phyloP scores from a whole-genome alignment of 2,329 filamentous ascomycete genomes.

The Plectosphaerella sp. region DNA sequence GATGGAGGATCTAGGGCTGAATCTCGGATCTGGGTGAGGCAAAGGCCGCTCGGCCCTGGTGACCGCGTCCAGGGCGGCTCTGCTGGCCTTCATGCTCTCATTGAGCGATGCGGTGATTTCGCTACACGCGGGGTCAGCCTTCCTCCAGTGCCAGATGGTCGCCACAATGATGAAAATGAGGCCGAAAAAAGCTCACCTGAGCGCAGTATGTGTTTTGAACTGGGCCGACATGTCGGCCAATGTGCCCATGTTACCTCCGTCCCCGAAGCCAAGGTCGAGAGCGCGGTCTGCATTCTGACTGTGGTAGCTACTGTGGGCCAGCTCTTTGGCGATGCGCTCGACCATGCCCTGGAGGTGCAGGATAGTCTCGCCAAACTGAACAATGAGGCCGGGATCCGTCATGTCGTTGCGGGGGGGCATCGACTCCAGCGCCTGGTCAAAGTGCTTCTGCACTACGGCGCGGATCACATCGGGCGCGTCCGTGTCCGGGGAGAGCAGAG shows the following conservation, averaged over 20 bases:
- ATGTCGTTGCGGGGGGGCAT: background rate
- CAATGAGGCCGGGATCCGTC: background rate
- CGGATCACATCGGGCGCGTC: background rate
- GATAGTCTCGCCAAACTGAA: constrained; percentile 1
- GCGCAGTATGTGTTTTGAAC: too few species aligned
- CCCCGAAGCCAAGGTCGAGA: background rate
- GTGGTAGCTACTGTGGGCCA: background rate
- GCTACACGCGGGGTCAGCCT: too few species aligned
- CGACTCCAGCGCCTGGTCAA: background rate
- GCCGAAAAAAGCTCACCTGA: too few species aligned
- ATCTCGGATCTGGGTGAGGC: background rate
- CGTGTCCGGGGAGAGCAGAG: background rate
- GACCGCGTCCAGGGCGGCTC: too few species aligned
- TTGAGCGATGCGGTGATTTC: too few species aligned
- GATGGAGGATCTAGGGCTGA: constrained; percentile 9
- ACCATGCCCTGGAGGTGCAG: constrained; percentile 1
- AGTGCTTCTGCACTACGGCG: background rate
- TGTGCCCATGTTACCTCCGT: background rate
- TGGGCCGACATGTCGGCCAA: background rate
- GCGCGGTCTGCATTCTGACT: background rate
- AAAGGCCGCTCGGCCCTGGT: background rate
- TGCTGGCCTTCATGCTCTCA: too few species aligned
- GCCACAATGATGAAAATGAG: too few species aligned
- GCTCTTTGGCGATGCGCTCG: background rate
- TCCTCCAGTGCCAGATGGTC: too few species aligned